Evolutionary conservation across 2,329 filamentous ascomycete species (phyloP).

Genomic region (Fusarium proliferatum): DNA sequence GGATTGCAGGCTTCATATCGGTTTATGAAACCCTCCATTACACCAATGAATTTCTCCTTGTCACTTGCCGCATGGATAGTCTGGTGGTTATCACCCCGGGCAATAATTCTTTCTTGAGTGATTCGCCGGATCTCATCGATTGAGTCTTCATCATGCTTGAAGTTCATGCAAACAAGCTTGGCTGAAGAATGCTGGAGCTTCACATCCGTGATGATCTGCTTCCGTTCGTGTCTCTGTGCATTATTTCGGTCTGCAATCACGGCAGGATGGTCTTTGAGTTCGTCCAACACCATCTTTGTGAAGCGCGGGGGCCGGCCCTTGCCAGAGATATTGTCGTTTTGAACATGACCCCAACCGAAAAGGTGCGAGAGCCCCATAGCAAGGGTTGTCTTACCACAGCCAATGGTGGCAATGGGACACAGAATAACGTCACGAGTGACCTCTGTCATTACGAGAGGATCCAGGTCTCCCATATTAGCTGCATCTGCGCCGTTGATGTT

Average conservation of each 20-base stretch:
- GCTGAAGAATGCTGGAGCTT: conserved; percentile 69
- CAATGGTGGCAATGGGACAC: conserved; percentile 92
- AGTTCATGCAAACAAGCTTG: conserved; percentile 87
- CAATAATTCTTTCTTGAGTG: conserved; percentile 81
- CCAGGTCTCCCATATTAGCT: conserved; percentile 75
- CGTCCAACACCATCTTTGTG: conserved; percentile 73
- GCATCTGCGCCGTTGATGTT: conserved; percentile 91
- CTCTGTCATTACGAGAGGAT: conserved; percentile 59
- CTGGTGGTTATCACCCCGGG: conserved; percentile 95
- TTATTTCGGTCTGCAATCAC: conserved; percentile 97
- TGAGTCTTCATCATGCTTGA: conserved; percentile 82
- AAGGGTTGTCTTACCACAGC: conserved; percentile 96
- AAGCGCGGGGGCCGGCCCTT: conserved; percentile 83
- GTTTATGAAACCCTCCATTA: conserved; percentile 94
- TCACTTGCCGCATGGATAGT: conserved; percentile 90
- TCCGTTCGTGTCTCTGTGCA: conserved; percentile 85
- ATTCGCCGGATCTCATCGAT: conserved; percentile 78
- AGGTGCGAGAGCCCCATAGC: conserved; percentile 83
- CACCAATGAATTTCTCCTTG: conserved; percentile 78
- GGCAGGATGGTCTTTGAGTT: conserved; percentile 72
- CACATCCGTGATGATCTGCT: conserved; percentile 87
- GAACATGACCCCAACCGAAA: conserved; percentile 91
- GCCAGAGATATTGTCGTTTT: conserved; percentile 95
- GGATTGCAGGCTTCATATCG: conserved; percentile 84
- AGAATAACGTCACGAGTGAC: conserved; percentile 78